Evolutionary conservation across 225 moss, liverwort and hornwort genomes (phyloP).

Genomic region (Thuidium tamariscinum): DNA sequence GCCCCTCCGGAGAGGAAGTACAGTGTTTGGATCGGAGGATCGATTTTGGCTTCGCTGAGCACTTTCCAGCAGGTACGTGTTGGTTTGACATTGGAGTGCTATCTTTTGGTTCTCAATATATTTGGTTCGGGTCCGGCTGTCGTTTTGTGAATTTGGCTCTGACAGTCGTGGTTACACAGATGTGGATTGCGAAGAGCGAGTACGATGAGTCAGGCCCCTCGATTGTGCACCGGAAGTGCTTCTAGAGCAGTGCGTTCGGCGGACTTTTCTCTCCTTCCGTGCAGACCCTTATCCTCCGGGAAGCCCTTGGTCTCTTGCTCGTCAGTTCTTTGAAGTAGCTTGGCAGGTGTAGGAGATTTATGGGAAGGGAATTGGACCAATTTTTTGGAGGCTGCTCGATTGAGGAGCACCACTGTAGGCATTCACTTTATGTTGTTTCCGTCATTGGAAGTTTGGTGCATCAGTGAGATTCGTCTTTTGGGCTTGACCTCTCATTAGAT

Average conservation of each 20-base stretch:
- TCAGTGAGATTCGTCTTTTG: slow-evolving; percentile 1
- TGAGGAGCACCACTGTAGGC: slow-evolving; percentile 14
- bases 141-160: not conserved
- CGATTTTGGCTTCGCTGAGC: slow-evolving; percentile 81
- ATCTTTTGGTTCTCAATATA: not conserved
- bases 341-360: not conserved
- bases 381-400: slow-evolving; percentile 14
- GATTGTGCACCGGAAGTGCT: slow-evolving; percentile 97
- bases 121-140: not conserved
- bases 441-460: slow-evolving; percentile 1
- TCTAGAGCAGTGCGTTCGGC: slow-evolving; percentile 28
- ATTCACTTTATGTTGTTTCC: slow-evolving; percentile 14
- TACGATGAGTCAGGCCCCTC: slow-evolving; percentile 94
- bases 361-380: not conserved
- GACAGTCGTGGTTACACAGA: slow-evolving; percentile 20
- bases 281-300: not conserved
- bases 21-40: slow-evolving; percentile 73
- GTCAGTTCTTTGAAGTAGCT: not conserved
- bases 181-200: slow-evolving; percentile 96
- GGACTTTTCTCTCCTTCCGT: not conserved
- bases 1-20: slow-evolving; percentile 67
- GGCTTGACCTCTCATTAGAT: slow-evolving; percentile 1
- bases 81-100: not conserved
- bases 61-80: slow-evolving; percentile 76
- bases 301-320: not conserved